These are phyloP conservation scores for Smittium culicis DNA, from an alignment of 371 early-diverging fungal genomes.

Conservation along the genomic window DNA sequence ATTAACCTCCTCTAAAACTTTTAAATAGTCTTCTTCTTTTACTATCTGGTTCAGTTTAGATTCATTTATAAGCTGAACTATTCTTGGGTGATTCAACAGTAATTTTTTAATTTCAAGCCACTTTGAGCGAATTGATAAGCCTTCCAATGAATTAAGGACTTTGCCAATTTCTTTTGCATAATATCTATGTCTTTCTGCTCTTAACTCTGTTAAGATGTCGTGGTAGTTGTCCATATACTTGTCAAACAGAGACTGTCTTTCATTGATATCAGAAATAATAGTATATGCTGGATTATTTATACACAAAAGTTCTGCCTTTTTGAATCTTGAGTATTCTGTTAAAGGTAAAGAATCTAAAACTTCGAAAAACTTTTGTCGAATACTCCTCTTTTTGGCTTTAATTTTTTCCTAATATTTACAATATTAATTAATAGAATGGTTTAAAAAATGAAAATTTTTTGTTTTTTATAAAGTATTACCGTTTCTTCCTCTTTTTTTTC, in stretches of 20 bases:
- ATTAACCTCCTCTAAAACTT: not conserved
- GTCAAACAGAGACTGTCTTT: conserved; percentile 43
- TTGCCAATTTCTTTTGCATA: conserved; percentile 7
- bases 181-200: conserved; percentile 4
- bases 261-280: conserved; percentile 34
- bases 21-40: not conserved
- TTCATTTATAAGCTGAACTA: not conserved
- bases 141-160: not conserved
- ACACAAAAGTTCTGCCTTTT: conserved; percentile 36
- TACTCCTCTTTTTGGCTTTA: conserved; percentile 22
- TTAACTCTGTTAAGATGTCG: not conserved
- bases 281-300: conserved; percentile 35
- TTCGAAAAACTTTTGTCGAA: conserved; percentile 29
- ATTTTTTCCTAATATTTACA: conserved; percentile 21
- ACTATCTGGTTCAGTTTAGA: not conserved
- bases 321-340: conserved; percentile 28
- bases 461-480: conserved; percentile 23
- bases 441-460: too few relatives aligned
- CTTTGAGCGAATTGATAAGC: not conserved
- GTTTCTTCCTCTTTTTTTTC: conserved; percentile 37
- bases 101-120: conserved; percentile 6
- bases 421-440: not conserved
- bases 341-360: conserved; percentile 31
- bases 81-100: conserved; percentile 1
- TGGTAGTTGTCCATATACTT: conserved; percentile 44